Conservation (phyloP, 1,284 basidiomycete genomes). For the Fomitopsis pinicola region DNA sequence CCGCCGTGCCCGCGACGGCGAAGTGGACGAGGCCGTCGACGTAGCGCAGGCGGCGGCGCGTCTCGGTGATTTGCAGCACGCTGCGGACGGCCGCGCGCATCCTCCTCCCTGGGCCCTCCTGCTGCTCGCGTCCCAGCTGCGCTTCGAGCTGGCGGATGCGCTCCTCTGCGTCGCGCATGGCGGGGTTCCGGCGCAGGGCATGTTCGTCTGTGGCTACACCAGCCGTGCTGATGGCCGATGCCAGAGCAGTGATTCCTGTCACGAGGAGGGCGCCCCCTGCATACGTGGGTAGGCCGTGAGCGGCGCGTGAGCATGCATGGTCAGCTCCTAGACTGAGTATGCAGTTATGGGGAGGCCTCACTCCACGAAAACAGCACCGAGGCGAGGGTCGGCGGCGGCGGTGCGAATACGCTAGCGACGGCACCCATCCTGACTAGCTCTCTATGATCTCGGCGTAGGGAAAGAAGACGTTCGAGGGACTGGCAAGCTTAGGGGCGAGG, state of each 20-base stretch:
- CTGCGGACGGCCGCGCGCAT: neutral
- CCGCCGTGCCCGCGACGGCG: constrained; percentile 4
- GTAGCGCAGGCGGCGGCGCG: neutral
- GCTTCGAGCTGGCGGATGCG: neutral
- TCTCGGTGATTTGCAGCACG: neutral
- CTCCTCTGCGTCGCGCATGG: neutral
- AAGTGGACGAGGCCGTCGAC: constrained; percentile 2
- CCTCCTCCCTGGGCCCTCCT: neutral
- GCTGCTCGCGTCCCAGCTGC: neutral
- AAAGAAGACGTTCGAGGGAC: no score
- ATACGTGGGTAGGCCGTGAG: no score
- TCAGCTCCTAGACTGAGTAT: no score
- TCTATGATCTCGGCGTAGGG: no score
- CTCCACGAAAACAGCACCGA: no score
- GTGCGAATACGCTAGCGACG: no score
- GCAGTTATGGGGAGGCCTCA: no score
- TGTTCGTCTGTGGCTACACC: neutral
- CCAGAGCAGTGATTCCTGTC: neutral
- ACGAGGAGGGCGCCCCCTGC: neutral
- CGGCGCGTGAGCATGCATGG: no score
- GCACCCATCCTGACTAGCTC: no score
- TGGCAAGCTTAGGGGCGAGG: no score
- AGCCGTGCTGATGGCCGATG: neutral
- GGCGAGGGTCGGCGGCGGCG: no score
- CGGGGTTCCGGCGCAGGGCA: neutral